Evolutionary conservation across 176 grass and related monocot genomes (phyloP), one percentile per base, ranked within the genome.

Genomic region (Oryza coarctata): DNA sequence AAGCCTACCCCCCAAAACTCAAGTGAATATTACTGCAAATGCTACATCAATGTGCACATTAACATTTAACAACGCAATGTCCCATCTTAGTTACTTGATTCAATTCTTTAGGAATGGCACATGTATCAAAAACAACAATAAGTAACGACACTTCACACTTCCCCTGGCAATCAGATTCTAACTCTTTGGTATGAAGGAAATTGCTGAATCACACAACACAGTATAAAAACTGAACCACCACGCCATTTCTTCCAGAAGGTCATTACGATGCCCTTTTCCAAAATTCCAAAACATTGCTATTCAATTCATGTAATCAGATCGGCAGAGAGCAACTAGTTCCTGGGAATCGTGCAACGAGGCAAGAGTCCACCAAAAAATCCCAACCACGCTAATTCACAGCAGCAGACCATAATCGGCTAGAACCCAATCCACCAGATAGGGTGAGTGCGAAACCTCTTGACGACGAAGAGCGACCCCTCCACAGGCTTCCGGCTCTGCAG

Each of bases 401-500:
- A 9, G 75, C 64, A 7, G 13, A 76, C 57, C 9, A 18, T 40
- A 33, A 7, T 17, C 25, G 57, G 33, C 2, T 10, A 72, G 15
- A 82, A 57, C 27, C 39, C 20, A 18, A 15, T 23, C 3, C 62
- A 63, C 8, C 1, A 34, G 47, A 10, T 3, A 78, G 30, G 23
- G 29, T 49, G 2, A 25, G 23, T 6, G 57, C 18, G 88, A 35
- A 36, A 94, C 92, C 89, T 94, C 82, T 92, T 92, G 39, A 94
- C 89, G 65, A 94, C 63, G 26, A 92, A 92, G 33, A 94, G 81
- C 23, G 92, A 89, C 61, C 92, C 92, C 73, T 94, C 92, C 68
- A 92, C 89, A 39, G 32, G 84, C 84, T 87, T 94, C 11, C 73
- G 77, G 80, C 67, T 80, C 92, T 94, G 78, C 84, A 62, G 40